Evolutionary conservation across 2,329 filamentous ascomycete genomes (phyloP), one percentile per base, ranked within the genome.

Genomic region (Alternaria gaisen): DNA sequence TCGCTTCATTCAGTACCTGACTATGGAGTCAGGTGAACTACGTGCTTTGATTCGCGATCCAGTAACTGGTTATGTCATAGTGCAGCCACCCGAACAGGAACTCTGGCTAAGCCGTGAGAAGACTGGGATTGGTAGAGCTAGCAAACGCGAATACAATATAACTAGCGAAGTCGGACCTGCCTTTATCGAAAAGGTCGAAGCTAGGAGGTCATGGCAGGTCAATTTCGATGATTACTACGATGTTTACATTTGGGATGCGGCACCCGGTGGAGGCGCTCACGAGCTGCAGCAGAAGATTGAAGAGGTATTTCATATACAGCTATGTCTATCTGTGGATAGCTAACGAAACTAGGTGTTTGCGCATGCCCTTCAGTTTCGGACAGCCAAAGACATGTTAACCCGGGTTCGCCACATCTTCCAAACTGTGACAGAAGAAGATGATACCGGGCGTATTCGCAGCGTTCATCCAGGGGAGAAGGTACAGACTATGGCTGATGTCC

Each of bases 221-320:
- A 72, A 75, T 4, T 82, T 83, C 61, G 74, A 79, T 11, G 78
- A 82, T 41, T 80, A 81, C 56, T 82, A 80, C 50, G 80, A 82
- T 67, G 69, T 82, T 22, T 80, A 79, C 47, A 68, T 83, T 9
- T 82, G 80, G 80, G 80, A 80, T 57, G 58, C 74, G 2, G 65
- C 64, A 9, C 69, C 80, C 11, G 80, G 80, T 11, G 52, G 73
- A 7, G 61, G 66, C 2, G 79, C 73, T 48, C 47, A 65, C 18
- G 43, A 58, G 10, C 47, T 81, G 10, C 78, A 75, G 53, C 71
- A 72, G 32, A 71, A 62, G 47, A 60, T 80, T 36, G 71, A 75
- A 38, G 65, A 77, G 56, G 71, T 77, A 64, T 64, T 67, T 47
- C 7, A 14, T 5, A 16, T 18, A 9, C 16, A 47, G n/a, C 24